A percentile compares a stretch with the other conserved stretches of the same genome.
Conservation (phyloP, 306 rosid genomes). For the Cucumis cinereus region DNA sequence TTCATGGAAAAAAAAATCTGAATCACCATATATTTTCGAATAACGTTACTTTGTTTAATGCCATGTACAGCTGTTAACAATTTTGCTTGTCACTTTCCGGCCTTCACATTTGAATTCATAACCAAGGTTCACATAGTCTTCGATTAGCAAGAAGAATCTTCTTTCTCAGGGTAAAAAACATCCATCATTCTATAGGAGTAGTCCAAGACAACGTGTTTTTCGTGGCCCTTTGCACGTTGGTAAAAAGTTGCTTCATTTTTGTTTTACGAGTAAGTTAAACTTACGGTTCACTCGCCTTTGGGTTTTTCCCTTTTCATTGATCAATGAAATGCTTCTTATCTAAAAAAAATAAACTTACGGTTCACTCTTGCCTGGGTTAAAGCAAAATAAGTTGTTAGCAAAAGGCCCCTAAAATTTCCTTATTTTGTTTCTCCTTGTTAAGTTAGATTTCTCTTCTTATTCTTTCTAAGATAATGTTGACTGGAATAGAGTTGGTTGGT, state of each 20-base stretch:
- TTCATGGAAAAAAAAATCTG: background rate
- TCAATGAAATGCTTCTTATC: too few species aligned
- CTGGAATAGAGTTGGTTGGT: background rate
- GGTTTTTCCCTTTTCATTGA: too few species aligned
- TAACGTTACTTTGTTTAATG: background rate
- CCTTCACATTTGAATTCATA: background rate
- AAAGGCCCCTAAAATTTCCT: background rate
- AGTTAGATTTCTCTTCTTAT: background rate
- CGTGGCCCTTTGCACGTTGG: background rate
- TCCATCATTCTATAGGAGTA: background rate
- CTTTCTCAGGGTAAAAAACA: background rate
- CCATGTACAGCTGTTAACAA: background rate
- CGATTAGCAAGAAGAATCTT: background rate
- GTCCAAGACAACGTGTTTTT: background rate
- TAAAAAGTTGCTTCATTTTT: background rate
- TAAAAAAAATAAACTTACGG: background rate
- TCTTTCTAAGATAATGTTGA: background rate
- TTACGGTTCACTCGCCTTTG: background rate
- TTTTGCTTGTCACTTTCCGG: background rate
- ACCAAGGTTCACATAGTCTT: background rate
- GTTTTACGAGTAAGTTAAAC: background rate
- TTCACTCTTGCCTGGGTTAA: background rate
- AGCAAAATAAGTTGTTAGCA: background rate
- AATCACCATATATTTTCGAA: background rate
- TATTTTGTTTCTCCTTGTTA: background rate